Conservation (phyloP, 768 basidiomycete genomes). For the Suillus clintonianus region DNA sequence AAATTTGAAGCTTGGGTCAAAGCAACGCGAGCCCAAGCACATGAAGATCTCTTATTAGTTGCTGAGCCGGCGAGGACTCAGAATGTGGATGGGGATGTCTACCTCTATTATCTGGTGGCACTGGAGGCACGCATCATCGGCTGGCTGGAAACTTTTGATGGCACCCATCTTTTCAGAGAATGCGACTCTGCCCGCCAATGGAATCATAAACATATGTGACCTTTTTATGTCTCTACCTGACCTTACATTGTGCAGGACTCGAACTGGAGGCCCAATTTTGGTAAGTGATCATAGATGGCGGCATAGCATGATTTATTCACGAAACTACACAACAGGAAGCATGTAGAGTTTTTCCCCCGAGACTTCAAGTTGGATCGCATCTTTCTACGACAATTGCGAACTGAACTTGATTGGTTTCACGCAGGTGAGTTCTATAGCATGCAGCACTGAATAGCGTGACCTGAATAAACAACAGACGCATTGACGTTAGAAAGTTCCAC, state of each 20-base stretch:
- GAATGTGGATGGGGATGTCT: background rate
- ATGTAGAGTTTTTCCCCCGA: background rate
- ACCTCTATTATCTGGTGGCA: background rate
- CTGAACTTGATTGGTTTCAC: background rate
- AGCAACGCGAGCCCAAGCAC: background rate
- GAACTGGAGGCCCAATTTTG: constrained; percentile 2
- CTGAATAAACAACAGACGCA: background rate
- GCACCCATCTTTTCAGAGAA: background rate
- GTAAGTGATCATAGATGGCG: too few relatives aligned
- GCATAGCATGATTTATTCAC: too few relatives aligned
- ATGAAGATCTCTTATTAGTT: background rate
- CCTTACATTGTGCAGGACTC: background rate
- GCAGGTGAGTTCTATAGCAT: background rate
- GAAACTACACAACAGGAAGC: background rate
- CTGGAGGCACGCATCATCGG: background rate
- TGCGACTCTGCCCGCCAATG: background rate
- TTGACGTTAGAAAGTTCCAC: background rate
- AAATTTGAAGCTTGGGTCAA: background rate
- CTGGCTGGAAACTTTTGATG: background rate
- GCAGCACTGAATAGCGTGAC: background rate
- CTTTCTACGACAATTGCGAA: background rate
- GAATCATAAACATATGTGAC: background rate
- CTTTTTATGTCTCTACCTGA: too few relatives aligned
- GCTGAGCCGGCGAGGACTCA: background rate
- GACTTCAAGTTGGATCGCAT: background rate